phyloP scores from a whole-genome alignment of 2,329 filamentous ascomycete species.

The Nannizzia gypsea region DNA sequence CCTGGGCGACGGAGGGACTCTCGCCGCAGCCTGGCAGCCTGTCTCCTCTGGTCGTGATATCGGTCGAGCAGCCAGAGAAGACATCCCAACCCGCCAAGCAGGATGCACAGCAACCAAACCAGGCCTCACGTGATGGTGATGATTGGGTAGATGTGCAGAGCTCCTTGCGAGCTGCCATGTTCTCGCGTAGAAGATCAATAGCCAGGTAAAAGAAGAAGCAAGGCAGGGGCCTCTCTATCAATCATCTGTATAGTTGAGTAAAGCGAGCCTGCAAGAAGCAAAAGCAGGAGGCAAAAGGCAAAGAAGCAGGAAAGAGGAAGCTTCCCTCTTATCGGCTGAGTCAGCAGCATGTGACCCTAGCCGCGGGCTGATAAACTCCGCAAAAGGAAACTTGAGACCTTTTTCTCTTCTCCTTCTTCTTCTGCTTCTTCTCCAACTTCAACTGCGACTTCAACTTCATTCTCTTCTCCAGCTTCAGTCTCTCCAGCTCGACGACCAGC shows the following conservation, averaged over 20 bases:
- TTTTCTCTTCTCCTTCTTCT: background rate
- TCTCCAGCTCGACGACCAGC: background rate
- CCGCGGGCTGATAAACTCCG: slow-evolving; percentile 5
- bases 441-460: background rate
- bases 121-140: background rate
- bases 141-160: slow-evolving; percentile 3
- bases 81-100: slow-evolving; percentile 1
- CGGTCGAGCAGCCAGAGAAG: background rate
- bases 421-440: background rate
- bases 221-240: too few relatives aligned
- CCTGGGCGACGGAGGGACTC: background rate
- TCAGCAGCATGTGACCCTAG: slow-evolving; percentile 1
- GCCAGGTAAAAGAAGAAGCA: too few relatives aligned
- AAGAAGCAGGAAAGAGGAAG: background rate
- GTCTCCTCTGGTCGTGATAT: background rate
- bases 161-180: background rate
- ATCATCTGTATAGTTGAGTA: background rate
- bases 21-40: background rate
- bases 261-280: background rate
- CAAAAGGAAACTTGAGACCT: background rate
- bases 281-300: too few relatives aligned
- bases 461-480: slow-evolving; percentile 5
- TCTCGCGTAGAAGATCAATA: background rate
- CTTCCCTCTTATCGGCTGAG: background rate
- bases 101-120: background rate